Percentiles rank a stretch among this genome's conserved stretches.
These are phyloP conservation scores for Acaromyces ingoldii DNA, from an alignment of 1,284 basidiomycete genomes.

Conservation along the genomic window DNA sequence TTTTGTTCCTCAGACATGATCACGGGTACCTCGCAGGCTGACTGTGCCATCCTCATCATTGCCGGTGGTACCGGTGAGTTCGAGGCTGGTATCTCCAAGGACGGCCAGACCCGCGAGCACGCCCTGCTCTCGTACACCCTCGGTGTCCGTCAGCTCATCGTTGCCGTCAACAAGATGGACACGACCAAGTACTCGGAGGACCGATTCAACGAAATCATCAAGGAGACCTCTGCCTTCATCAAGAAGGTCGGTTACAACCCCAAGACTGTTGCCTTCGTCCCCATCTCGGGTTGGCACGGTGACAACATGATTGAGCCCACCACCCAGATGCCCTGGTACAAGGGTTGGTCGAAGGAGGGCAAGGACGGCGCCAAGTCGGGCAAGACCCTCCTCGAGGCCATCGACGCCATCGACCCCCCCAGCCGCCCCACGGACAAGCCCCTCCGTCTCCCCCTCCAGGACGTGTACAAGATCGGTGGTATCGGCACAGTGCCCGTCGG, in stretches of 20 bases:
- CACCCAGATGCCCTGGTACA: slow-evolving; percentile 95
- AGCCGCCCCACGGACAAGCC: slow-evolving; percentile 96
- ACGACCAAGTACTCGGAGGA: slow-evolving; percentile 98
- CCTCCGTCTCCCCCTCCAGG: slow-evolving; percentile 99
- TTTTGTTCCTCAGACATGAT: slow-evolving; percentile 72
- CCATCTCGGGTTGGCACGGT: slow-evolving; percentile 99
- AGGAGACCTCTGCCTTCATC: slow-evolving; percentile 98
- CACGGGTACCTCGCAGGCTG: slow-evolving; percentile 57
- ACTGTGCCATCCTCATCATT: slow-evolving; percentile 74
- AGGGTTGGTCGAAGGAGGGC: slow-evolving; percentile 69
- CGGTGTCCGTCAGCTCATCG: slow-evolving; percentile 99
- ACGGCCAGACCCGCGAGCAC: slow-evolving; percentile 99
- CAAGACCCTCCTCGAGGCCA: slow-evolving; percentile 99
- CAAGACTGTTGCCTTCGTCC: slow-evolving; percentile 95
- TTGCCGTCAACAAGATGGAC: slow-evolving; percentile 99
- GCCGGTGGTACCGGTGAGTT: slow-evolving; percentile 99
- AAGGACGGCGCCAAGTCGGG: slow-evolving; percentile 89
- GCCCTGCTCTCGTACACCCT: slow-evolving; percentile 99
- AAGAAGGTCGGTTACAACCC: slow-evolving; percentile 99
- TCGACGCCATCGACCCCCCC: slow-evolving; percentile 98
- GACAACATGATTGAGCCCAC: slow-evolving; percentile 97
- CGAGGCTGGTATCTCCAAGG: slow-evolving; percentile 99
- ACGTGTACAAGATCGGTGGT: slow-evolving; percentile 99
- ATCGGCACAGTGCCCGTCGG: slow-evolving; percentile 99
- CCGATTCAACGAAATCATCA: slow-evolving; percentile 99